These are phyloP conservation scores for Ophiostoma quercus DNA, from an alignment of 2,329 filamentous ascomycete genomes.

Conservation along the genomic window DNA sequence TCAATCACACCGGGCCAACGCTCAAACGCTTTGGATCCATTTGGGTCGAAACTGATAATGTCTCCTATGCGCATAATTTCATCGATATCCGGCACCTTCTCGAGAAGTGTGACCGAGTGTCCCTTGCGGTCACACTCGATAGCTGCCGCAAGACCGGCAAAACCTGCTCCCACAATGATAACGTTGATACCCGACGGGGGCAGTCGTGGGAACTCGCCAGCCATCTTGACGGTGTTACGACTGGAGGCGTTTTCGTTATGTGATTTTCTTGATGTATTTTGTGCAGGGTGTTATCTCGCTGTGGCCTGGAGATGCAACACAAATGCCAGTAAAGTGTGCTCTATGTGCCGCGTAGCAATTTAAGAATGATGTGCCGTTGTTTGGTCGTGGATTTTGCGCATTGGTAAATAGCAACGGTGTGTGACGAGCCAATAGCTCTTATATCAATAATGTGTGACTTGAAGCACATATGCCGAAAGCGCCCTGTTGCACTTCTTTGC, in stretches of 20 bases:
- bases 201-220: not conserved
- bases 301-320: not conserved
- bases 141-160: not conserved
- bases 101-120: constrained; percentile 38
- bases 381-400: not conserved
- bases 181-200: not conserved
- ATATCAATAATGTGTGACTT: not conserved
- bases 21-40: constrained; percentile 52
- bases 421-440: not conserved
- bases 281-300: not conserved
- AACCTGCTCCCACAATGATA: not conserved
- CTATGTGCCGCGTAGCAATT: not conserved
- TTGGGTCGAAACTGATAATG: constrained; percentile 51
- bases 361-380: not conserved
- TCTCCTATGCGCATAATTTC: constrained; percentile 35
- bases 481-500: not conserved
- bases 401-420: not conserved
- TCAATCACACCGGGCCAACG: constrained; percentile 50
- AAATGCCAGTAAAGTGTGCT: not conserved
- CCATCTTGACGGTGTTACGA: not conserved
- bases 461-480: not conserved
- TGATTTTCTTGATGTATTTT: no score
- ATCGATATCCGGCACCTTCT: constrained; percentile 28
- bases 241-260: no score
- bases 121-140: not conserved